phyloP scores from a whole-genome alignment of 352 stramenopile genomes.

The Phytophthora podocarpi region DNA sequence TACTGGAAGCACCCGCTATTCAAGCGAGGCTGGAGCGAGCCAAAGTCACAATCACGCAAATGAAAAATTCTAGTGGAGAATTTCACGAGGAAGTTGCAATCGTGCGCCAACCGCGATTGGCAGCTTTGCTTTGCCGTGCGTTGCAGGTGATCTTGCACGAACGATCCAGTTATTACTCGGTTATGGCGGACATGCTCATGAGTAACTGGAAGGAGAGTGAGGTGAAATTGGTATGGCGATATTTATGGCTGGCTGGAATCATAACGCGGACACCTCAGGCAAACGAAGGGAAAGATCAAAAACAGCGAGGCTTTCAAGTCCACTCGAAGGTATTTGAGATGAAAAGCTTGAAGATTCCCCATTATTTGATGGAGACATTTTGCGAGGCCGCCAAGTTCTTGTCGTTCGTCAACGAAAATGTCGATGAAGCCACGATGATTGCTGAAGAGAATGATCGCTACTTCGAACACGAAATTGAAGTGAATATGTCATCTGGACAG shows the following conservation, averaged over 20 bases:
- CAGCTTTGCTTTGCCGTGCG: slow-evolving; percentile 66
- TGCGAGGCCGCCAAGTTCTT: slow-evolving; percentile 73
- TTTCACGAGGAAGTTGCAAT: slow-evolving; percentile 79
- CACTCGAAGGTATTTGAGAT: slow-evolving; percentile 77
- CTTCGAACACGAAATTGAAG: slow-evolving; percentile 71
- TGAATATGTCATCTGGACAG: slow-evolving; percentile 55
- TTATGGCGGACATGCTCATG: slow-evolving; percentile 77
- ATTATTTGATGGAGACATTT: slow-evolving; percentile 75
- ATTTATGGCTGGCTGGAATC: slow-evolving; percentile 78
- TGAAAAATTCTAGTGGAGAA: slow-evolving; percentile 70
- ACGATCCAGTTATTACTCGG: slow-evolving; percentile 68
- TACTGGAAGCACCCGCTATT: slow-evolving; percentile 64
- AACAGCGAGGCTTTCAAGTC: slow-evolving; percentile 73
- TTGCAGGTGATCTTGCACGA: slow-evolving; percentile 87
- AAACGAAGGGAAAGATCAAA: slow-evolving; percentile 55
- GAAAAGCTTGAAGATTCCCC: slow-evolving; percentile 67
- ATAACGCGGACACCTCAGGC: slow-evolving; percentile 62
- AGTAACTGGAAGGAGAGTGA: slow-evolving; percentile 73
- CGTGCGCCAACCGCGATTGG: slow-evolving; percentile 59
- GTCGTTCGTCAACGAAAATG: slow-evolving; percentile 75
- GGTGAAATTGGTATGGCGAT: slow-evolving; percentile 86
- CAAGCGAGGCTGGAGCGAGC: slow-evolving; percentile 63
- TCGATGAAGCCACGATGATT: slow-evolving; percentile 54
- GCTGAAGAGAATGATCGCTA: slow-evolving; percentile 39
- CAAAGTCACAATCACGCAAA: slow-evolving; percentile 61